Base-by-base conservation (phyloP, 495 filamentous ascomycete genomes). In the Bathelium albidoporum region DNA sequence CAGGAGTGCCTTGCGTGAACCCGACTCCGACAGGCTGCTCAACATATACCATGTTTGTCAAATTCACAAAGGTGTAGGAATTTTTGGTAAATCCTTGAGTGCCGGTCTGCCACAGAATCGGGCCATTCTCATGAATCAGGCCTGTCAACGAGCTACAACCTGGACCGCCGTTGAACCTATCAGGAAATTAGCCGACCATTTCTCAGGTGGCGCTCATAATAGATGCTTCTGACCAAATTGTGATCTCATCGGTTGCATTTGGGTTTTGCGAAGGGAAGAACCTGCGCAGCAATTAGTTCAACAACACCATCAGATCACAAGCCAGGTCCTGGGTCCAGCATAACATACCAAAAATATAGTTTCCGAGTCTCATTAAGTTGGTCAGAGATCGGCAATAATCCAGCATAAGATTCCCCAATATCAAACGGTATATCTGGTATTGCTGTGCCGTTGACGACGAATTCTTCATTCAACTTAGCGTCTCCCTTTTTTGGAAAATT, bases 1-100 rank as follows among this genome's bases (percentile, higher is more conserved):
- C 85, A 0, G 83, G 60, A 18, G 43, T 58, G 7, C 34, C 49
- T 43, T 52, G 82, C 0, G 82, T 82, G 65, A 88, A 89, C 14
- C 89, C 89, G 12, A 87, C 88, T 36, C 89, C 87, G 14, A 90
- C 83, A 0, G 89, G 89, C 68, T 92, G 89, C 58, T 90, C 87
- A 31, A 90, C 73, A 73, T 83, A 91, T 45, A 91, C 77, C 66
- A 90, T 77, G 67, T 91, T 91, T 44, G 89, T 90, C 58, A 94
- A 74, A 44, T 88, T 90, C n/a, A 80, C 63, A 62, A 63, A 70
- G 2, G 60, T 26, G 45, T 83, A 90, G 0, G 83, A 82, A 66
- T 90, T 90, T 31, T 69, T 70, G 11, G 85, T 79, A 2, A 88
- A 87, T 60, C 76, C 77, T 64, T 77, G 83, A 1, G 84, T 88